Evolutionary conservation across 2,329 filamentous ascomycete species (phyloP).

Genomic region (Fusarium oxysporum): DNA sequence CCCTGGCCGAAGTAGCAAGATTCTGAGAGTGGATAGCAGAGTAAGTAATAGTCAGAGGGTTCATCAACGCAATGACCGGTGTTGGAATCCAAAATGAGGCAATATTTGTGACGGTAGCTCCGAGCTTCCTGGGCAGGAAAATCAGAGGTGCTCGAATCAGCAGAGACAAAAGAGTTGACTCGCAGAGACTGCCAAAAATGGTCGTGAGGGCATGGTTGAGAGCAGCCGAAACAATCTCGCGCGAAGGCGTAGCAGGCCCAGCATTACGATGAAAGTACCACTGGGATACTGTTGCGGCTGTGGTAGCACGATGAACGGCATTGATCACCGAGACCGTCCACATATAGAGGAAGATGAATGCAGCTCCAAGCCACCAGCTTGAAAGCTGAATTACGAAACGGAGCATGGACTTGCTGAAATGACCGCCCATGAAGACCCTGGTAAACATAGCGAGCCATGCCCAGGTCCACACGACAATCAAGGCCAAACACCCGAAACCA

Average conservation of each 20-base stretch:
- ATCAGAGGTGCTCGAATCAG: slow-evolving; percentile 87
- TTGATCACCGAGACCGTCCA: slow-evolving; percentile 92
- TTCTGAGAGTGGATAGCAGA: slow-evolving; percentile 92
- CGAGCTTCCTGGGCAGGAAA: slow-evolving; percentile 78
- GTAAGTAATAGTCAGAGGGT: slow-evolving; percentile 92
- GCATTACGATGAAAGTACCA: slow-evolving; percentile 98
- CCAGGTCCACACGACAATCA: slow-evolving; percentile 93
- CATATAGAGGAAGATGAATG: slow-evolving; percentile 93
- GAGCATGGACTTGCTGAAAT: slow-evolving; percentile 72
- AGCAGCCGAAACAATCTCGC: slow-evolving; percentile 85
- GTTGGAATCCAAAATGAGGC: slow-evolving; percentile 86
- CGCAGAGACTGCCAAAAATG: slow-evolving; percentile 90
- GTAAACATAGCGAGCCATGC: slow-evolving; percentile 97
- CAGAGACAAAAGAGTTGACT: slow-evolving; percentile 85
- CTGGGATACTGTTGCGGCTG: slow-evolving; percentile 94
- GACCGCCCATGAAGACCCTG: slow-evolving; percentile 91
- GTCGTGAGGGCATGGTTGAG: slow-evolving; percentile 84
- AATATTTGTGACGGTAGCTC: slow-evolving; percentile 75
- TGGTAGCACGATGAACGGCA: slow-evolving; percentile 89
- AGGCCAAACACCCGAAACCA: slow-evolving; percentile 80
- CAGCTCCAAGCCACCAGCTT: slow-evolving; percentile 95
- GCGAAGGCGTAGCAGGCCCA: slow-evolving; percentile 79
- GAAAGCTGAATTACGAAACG: slow-evolving; percentile 85
- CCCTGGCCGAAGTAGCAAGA: slow-evolving; percentile 80
- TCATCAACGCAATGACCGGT: slow-evolving; percentile 86